Base-by-base conservation (phyloP, 225 moss, liverwort and hornwort species). In the Bryum argenteum region DNA sequence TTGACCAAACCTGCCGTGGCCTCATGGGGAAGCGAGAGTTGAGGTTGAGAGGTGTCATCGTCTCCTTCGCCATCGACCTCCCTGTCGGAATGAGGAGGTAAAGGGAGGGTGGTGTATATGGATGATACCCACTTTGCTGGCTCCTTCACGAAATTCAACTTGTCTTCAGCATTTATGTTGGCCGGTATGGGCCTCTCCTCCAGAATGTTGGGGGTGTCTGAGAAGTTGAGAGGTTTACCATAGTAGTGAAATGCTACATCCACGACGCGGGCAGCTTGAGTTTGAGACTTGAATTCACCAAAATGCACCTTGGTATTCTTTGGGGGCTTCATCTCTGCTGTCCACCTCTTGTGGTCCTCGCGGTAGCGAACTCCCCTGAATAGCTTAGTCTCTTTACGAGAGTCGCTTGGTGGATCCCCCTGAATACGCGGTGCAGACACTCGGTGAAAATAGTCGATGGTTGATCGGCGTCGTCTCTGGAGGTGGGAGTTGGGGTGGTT, bases 361-460 rank as follows among this genome's bases (percentile, higher is more conserved):
- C 70, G 70, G 45, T 47, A 37, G 47, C 70, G 70, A 18, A 70
- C 33, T 18, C 65, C 74, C 4, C 28, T 60, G 67, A 67, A 67
- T 17, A 2, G 21, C 67, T 70, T 70, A 8, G 6, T 13, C 13
- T 59, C 33, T 2, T n/a, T 28, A 48, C 9, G 45, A 47, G 28
- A 28, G 45, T 1, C 4, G 11, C 8, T 12, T 28, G 9, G n/a
- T 2, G 66, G 1, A 8, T 2, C 4, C 2, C 37, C 48, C 2
- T 26, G 57, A 42, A 26, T n/a, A 14, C n/a, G 45, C 18, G 17
- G 33, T 3, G 52, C 1, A 17, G 38, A 26, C 38, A 66, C 5
- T 38, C 14, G 52, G 12, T 51, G 66, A 14, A 66, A 66, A 3
- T n/a, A 33, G 66, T 66, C 1, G 0, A 66, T 0, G 8, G 17